Evolutionary conservation across 2,329 filamentous ascomycete species (phyloP).

Genomic region (Chaetomium olivaceum): DNA sequence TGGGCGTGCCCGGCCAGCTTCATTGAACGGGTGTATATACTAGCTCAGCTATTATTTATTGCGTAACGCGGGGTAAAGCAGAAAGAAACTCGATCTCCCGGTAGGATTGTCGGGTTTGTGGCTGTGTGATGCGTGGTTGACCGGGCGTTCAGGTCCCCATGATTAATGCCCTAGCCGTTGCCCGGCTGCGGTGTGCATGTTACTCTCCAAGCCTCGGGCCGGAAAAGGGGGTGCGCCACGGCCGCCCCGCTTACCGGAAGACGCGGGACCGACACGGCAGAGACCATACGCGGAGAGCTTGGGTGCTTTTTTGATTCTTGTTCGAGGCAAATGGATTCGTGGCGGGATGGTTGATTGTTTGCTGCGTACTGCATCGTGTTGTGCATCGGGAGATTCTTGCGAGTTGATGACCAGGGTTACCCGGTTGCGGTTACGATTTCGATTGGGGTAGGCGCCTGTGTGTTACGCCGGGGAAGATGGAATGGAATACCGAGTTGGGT

Average conservation of each 20-base stretch:
- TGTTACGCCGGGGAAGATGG: constrained; percentile 5
- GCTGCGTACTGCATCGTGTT: constrained; percentile 12
- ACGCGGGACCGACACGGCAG: neutral
- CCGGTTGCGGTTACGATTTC: neutral
- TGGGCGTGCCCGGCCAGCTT: neutral
- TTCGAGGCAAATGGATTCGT: neutral
- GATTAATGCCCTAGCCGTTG: neutral
- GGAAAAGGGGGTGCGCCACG: constrained; percentile 9
- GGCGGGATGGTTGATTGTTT: constrained; percentile 1
- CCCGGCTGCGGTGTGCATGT: constrained; percentile 13
- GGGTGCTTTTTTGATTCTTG: neutral
- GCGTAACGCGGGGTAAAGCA: neutral
- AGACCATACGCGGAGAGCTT: neutral
- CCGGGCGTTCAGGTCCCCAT: constrained; percentile 9
- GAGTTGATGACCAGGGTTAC: neutral
- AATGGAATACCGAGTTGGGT: neutral
- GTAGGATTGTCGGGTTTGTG: neutral
- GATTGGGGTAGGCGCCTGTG: constrained; percentile 13
- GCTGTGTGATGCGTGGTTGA: neutral
- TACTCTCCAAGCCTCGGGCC: neutral
- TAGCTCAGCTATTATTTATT: neutral
- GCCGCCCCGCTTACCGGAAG: constrained; percentile 4
- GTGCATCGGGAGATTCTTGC: neutral
- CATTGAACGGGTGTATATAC: neutral
- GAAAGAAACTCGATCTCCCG: neutral